These are phyloP conservation scores for Eutreptiella sp. DNA, from an alignment of 208 protist species.

Conservation along the genomic window DNA sequence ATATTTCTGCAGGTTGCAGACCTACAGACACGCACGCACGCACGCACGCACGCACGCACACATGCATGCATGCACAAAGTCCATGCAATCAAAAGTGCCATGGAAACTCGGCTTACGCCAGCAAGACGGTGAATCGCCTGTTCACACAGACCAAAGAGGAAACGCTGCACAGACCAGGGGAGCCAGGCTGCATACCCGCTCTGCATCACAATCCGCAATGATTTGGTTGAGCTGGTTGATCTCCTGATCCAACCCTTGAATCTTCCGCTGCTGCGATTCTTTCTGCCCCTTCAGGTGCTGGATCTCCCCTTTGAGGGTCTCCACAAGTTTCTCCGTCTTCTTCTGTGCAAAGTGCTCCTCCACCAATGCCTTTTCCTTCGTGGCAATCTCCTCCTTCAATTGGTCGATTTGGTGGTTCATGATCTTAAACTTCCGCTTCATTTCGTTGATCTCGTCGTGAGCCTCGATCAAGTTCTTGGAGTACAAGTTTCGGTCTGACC, in stretches of 20 bases:
- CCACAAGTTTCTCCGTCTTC: slow-evolving; percentile 65
- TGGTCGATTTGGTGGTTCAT: slow-evolving; percentile 87
- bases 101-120: no score
- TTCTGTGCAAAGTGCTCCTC: slow-evolving; percentile 62
- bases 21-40: no score
- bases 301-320: slow-evolving; percentile 64
- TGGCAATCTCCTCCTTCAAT: slow-evolving; percentile 86
- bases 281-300: slow-evolving; percentile 50
- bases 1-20: no score
- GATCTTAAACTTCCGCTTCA: slow-evolving; percentile 82
- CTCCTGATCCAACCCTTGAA: slow-evolving; percentile 63
- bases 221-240: slow-evolving; percentile 82
- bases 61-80: no score
- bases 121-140: no score
- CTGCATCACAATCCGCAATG: slow-evolving; percentile 85
- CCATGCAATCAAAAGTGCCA: no score
- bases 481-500: slow-evolving; percentile 87
- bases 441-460: slow-evolving; percentile 84
- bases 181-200: no score
- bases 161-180: no score
- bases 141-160: no score
- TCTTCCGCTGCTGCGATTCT: slow-evolving; percentile 43
- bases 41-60: no score
- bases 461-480: slow-evolving; percentile 91
- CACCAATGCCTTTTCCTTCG: slow-evolving; percentile 81